A percentile compares a stretch with the other conserved stretches of the same genome.
Conservation (phyloP, 345 rosid genomes). For the Punica granatum region DNA sequence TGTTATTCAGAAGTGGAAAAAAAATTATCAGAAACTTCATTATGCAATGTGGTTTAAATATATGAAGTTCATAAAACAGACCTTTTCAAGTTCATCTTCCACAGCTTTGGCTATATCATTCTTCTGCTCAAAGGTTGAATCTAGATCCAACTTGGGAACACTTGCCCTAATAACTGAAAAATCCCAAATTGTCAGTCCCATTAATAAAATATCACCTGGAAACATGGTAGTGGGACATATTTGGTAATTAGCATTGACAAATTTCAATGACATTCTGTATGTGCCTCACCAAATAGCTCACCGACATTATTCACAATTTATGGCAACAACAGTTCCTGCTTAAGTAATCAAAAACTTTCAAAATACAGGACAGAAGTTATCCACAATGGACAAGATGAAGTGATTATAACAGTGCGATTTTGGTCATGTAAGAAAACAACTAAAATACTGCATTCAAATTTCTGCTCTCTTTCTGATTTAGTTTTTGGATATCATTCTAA, state of each 20-base stretch:
- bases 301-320: background rate
- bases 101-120: constrained; percentile 56
- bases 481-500: background rate
- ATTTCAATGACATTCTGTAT: too few relatives aligned
- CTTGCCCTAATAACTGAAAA: constrained; percentile 51
- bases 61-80: constrained; percentile 3
- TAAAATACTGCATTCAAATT: background rate
- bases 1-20: constrained; percentile 9
- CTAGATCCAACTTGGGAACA: constrained; percentile 53
- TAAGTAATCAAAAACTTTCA: background rate
- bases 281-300: too few relatives aligned
- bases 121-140: constrained; percentile 56
- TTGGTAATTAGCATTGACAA: background rate
- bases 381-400: too few relatives aligned
- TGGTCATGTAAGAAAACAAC: too few relatives aligned
- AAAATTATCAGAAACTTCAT: background rate
- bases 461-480: background rate
- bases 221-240: background rate
- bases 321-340: background rate
- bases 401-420: too few relatives aligned
- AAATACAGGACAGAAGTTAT: too few relatives aligned
- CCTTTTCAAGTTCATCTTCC: constrained; percentile 58
- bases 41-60: background rate
- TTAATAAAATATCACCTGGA: background rate
- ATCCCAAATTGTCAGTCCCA: constrained; percentile 1